Conservation (phyloP, 768 basidiomycete species). For the Leccinum uliginosum region DNA sequence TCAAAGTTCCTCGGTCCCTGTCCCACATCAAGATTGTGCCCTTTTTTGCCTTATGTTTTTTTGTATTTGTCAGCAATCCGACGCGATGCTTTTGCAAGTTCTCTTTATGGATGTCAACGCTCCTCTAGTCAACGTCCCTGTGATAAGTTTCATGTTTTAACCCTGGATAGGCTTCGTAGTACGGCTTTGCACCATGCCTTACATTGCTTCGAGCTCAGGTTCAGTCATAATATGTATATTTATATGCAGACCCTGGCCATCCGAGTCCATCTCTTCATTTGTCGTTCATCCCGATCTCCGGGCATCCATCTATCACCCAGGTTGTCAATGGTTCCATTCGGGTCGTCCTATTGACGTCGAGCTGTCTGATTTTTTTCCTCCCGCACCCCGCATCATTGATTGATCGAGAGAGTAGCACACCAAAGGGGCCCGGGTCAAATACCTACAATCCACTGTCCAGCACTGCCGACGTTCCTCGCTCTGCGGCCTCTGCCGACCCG, state of each 20-base stretch:
- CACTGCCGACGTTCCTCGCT: not conserved
- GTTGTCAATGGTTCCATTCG: not conserved
- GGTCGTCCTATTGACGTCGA: not conserved
- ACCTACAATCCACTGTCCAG: not conserved
- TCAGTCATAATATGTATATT: not conserved
- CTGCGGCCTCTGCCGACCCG: conserved; percentile 14
- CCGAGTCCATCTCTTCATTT: not conserved
- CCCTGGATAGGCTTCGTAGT: no score
- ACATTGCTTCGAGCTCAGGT: no score
- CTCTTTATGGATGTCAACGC: no score
- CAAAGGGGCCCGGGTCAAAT: not conserved
- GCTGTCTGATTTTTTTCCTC: not conserved
- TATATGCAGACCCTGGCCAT: not conserved
- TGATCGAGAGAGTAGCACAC: not conserved
- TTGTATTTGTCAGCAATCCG: no score
- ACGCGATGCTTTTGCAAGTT: no score
- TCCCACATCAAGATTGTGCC: no score
- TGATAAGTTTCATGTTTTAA: no score
- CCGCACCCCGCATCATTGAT: not conserved
- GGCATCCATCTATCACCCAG: not conserved
- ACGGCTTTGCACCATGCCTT: no score
- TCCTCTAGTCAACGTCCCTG: no score
- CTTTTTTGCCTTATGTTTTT: no score
- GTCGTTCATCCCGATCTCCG: not conserved
- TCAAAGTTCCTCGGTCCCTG: no score